Evolutionary conservation across 768 basidiomycete genomes (phyloP).

Genomic region (Strobilomyces echinocephalus): DNA sequence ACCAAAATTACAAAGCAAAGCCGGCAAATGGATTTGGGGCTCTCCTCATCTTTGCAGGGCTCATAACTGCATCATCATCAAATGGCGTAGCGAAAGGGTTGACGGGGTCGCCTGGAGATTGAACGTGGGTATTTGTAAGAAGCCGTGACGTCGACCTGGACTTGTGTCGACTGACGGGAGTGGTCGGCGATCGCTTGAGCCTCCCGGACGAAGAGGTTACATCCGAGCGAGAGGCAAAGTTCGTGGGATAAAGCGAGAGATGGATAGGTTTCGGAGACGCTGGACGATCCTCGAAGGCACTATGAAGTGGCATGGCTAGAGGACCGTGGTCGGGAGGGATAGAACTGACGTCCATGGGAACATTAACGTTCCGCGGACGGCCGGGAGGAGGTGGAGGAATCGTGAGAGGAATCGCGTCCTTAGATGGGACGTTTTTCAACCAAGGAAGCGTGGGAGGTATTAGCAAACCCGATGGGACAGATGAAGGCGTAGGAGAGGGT

Average conservation of each 20-base stretch:
- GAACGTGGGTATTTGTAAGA: conserved; percentile 40
- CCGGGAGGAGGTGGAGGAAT: conserved; percentile 30
- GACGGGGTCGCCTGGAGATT: conserved; percentile 29
- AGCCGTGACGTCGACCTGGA: conserved; percentile 40
- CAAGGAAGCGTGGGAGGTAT: conserved; percentile 23
- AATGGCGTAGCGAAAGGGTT: conserved; percentile 76
- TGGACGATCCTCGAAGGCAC: conserved; percentile 32
- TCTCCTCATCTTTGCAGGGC: conserved; percentile 36
- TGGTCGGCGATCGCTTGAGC: conserved; percentile 22
- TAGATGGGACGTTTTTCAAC: conserved; percentile 22
- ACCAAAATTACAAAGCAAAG: conserved; percentile 28
- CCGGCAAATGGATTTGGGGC: conserved; percentile 51
- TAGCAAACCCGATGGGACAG: conserved; percentile 32
- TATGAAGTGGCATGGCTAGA: conserved; percentile 40
- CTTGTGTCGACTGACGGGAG: conserved; percentile 15
- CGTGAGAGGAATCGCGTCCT: conserved; percentile 33
- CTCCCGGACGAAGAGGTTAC: conserved; percentile 10
- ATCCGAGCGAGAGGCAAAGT: conserved; percentile 5
- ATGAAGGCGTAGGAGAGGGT: conserved; percentile 24
- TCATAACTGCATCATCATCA: conserved; percentile 58
- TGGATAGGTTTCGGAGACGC: conserved; percentile 14
- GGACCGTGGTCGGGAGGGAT: conserved; percentile 22
- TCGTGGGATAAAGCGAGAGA: conserved; percentile 16
- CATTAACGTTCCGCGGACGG: conserved; percentile 31
- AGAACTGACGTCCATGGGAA: conserved; percentile 34